Percentiles rank a stretch among this genome's conserved stretches.
These are phyloP conservation scores for Cryptococcus deneoformans DNA, from an alignment of 1,284 basidiomycete genomes.

Conservation along the genomic window DNA sequence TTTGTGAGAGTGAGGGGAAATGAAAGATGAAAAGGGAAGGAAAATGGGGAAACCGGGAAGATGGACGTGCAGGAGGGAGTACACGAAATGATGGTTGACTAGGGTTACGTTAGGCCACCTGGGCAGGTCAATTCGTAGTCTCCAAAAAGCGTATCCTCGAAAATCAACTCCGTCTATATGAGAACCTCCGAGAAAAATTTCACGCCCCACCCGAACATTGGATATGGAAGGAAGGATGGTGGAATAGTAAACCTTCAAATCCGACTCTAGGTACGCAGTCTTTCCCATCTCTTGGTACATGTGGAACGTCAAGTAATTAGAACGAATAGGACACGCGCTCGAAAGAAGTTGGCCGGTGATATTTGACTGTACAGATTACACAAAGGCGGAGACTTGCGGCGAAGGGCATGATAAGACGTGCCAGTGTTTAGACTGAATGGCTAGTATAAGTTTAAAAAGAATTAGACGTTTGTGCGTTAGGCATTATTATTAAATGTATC, in stretches of 20 bases:
- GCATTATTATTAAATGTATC: too few relatives aligned
- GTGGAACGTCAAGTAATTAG: neutral
- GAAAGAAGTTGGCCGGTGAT: constrained; percentile 42
- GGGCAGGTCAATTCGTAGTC: constrained; percentile 45
- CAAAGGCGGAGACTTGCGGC: constrained; percentile 18
- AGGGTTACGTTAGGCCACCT: constrained; percentile 18
- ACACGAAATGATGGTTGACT: too few relatives aligned
- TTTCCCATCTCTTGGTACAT: neutral
- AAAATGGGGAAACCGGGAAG: too few relatives aligned
- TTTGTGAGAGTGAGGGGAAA: too few relatives aligned
- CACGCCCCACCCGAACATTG: constrained; percentile 33
- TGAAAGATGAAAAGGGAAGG: too few relatives aligned
- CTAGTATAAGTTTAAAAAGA: too few relatives aligned
- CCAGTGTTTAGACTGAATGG: constrained; percentile 16
- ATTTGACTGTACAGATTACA: constrained; percentile 31
- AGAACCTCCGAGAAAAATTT: constrained; percentile 27
- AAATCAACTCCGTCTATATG: constrained; percentile 22
- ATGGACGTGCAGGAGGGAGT: too few relatives aligned
- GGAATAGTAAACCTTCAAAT: constrained; percentile 27
- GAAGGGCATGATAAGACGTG: constrained; percentile 16
- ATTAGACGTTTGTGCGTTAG: too few relatives aligned
- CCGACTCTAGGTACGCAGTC: constrained; percentile 32
- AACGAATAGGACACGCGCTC: constrained; percentile 31
- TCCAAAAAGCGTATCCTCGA: constrained; percentile 30
- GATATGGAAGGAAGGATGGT: constrained; percentile 42